Evolutionary conservation across 805 yeast genomes (phyloP), one percentile per base, ranked within the genome.

Genomic region (Komagataella ulmi): DNA sequence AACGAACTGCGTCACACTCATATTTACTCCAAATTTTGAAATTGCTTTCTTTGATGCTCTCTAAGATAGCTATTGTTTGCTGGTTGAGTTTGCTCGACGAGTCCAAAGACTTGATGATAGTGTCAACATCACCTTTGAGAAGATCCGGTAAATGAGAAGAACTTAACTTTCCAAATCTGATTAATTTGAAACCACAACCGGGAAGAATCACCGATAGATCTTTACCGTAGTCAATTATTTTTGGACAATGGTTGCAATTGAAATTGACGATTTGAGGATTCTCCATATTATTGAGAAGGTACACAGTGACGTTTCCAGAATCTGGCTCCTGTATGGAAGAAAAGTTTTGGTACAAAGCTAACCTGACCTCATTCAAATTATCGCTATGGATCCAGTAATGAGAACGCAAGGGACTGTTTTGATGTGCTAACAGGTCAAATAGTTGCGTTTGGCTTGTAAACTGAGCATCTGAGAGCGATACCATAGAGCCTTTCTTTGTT

Each of bases 311-410:
- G 51, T 65, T 68, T 53, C 66, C 62, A 3, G 70, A 61, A 19
- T 67, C 62, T 23, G 72, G 58, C 23, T 63, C 65, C 55, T 30
- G 40, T 30, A 30, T 30, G 5, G 40, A 30, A 10, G 40, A 30
- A 10, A 76, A 70, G 47, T 72, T 68, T 48, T 74, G 68, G 36
- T 79, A 62, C 40, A 80, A 62, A 30, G 65, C 62, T 21, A 81
- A 66, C 55, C 73, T 71, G 30, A 78, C 65, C 60, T 81, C 85
- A 53, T 74, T 68, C n/a, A 78, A 56, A 58, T 79, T 78, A 60
- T 81, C 86, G 12, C 66, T 67, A 56, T 81, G 85, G n/a, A 81
- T 75, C 75, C 84, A 74, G 60, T 75, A 78, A 4, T 64, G 55
- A 67, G 65, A 1, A 68, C 64, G 17, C 66, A 58, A 0, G 68